Evolutionary conservation across 2,329 filamentous ascomycete species (phyloP), one percentile per base, ranked within the genome.

Genomic region (Coniochaeta sp.): DNA sequence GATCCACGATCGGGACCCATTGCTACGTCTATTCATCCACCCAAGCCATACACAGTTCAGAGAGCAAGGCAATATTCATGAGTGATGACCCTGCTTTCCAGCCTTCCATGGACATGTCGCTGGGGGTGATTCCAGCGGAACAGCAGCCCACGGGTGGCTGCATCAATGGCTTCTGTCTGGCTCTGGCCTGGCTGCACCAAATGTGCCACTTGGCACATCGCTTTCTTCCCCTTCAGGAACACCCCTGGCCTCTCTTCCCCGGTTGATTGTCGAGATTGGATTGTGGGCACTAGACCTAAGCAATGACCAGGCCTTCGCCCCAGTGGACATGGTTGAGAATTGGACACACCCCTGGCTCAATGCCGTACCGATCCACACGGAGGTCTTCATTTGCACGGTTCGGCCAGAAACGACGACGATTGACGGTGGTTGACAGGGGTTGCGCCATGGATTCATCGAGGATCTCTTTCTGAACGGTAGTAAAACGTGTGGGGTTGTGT

Each of bases 1-100:
- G 38, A 18, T 26, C 38, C 38, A 42, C 38, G 38, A n/a, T n/a
- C n/a, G n/a, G 38, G 38, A 42, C 38, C 38, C 38, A 42, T 42
- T 26, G n/a, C n/a, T n/a, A 26, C 33, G n/a, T 12, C 38, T 18
- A 42, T 42, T n/a, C 20, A 14, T 24, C 38, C 20, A 42, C 38
- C 22, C 38, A 42, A 42, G 38, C 38, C 38, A 42, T 3, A 42
- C n/a, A n/a, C n/a, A n/a, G n/a, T n/a, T n/a, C n/a, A n/a, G n/a
- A n/a, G n/a, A n/a, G n/a, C n/a, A 12, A 42, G 12, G 20, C 26
- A 26, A 8, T 24, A 12, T 26, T 24, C 27, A 30, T 6, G 27
- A 12, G 27, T 6, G 27, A 30, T 7, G 27, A 7, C 6, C 6
- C 18, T 22, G 10, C 20, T 42, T 18, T 42, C 38, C 38, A 42